Percentiles rank a stretch among this genome's conserved stretches.
Evolutionary conservation across 768 basidiomycete species (phyloP).

Genomic region (Butyriboletus loyo): DNA sequence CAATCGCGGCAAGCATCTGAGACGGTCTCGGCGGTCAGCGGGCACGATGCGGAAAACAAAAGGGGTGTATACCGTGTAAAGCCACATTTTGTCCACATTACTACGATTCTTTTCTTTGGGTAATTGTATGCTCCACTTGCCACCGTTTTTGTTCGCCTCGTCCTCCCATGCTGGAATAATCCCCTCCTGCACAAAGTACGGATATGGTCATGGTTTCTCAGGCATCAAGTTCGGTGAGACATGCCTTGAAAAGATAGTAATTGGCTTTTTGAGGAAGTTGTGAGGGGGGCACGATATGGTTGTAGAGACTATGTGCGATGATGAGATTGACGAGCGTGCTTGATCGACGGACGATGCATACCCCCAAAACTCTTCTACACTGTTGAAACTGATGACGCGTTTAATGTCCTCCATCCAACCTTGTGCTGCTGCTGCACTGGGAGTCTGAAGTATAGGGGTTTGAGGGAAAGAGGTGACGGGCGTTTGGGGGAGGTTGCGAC

Average conservation of each 20-base stretch:
- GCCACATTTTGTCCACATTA: conserved; percentile 93
- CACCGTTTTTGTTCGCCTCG: conserved; percentile 93
- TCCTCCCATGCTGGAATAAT: conserved; percentile 99
- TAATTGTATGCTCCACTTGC: conserved; percentile 98
- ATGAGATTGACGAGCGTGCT: conserved; percentile 7
- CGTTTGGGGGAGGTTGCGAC: conserved; percentile 83
- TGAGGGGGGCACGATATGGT: conserved; percentile 96
- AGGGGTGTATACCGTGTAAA: conserved; percentile 74
- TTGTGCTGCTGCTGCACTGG: conserved; percentile 67
- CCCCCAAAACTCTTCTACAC: conserved; percentile 99
- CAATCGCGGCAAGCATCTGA: conserved; percentile 99
- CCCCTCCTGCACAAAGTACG: conserved; percentile 57
- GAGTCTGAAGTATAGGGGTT: conserved; percentile 71
- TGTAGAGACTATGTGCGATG: conserved; percentile 66
- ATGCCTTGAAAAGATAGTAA: conserved; percentile 97
- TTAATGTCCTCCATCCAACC: conserved; percentile 99
- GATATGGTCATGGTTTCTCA: conserved; percentile 5
- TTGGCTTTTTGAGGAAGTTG: conserved; percentile 94
- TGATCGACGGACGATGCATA: conserved; percentile 36
- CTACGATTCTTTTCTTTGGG: conserved; percentile 90
- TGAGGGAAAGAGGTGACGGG: conserved; percentile 75
- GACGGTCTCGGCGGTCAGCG: conserved; percentile 1
- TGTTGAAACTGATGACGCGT: conserved; percentile 92
- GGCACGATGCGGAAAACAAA: not conserved
- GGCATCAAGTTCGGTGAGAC: conserved; percentile 18